Evolutionary conservation across 202 grass and related monocot genomes (phyloP), one percentile per base, ranked within the genome.

Genomic region (Elaeis oleifera): DNA sequence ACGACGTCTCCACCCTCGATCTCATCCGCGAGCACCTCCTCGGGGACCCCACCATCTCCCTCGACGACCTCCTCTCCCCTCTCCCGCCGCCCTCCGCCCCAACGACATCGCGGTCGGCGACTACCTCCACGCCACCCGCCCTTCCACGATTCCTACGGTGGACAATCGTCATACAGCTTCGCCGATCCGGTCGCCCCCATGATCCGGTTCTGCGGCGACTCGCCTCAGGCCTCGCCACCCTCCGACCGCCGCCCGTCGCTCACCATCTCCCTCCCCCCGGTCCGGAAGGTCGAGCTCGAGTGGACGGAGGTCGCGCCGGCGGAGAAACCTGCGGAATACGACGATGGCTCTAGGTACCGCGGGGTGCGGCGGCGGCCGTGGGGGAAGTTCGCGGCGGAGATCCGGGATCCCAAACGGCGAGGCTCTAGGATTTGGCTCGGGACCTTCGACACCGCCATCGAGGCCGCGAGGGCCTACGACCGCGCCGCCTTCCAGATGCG

Each of bases 361-460:
- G 89, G 95, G 21, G 95, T 99, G 57, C 79, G 95, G 57, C 80
- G 87, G 95, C 81, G 95, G 59, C 95, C 95, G 23, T 99, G 95
- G 95, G 95, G 95, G 23, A 99, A 95, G 84, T 99, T 78, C 23
- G 89, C 95, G n/a, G 85, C 95, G 56, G 95, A 99, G 89, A 99
- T 99, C 81, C 85, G 95, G 0, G 95, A 99, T 71, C 89, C 95
- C 0, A 95, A 99, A 65, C 80, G 69, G 70, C 82, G 80, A 13
- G 89, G 95, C 17, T 90, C 89, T 18, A 77, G 95, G 62, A 76
- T 95, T 53, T 99, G 95, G 95, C 89, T 99, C 53, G 95, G 95
- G 65, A 99, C 95, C 53, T 99, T 81, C 66, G 89, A 99, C 80
- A 90, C 83, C 2, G 80, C 88, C 71, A 56, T 99, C 71, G 95